Base-by-base conservation (phyloP, 2,329 filamentous ascomycete genomes). In the Cadophora sp. region DNA sequence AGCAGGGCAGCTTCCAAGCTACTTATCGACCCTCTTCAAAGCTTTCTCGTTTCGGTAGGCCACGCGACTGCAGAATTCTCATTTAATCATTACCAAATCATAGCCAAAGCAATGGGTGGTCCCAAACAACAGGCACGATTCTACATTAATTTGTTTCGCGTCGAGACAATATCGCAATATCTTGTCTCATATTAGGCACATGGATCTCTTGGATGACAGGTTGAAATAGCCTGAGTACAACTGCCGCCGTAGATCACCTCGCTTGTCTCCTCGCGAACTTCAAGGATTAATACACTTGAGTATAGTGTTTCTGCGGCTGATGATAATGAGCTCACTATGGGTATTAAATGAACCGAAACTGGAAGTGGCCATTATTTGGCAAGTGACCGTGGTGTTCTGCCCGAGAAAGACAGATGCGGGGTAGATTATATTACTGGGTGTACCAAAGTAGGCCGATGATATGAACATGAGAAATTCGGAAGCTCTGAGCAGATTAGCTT, bases 211-310 rank as follows among this genome's bases (percentile, higher is more conserved):
- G 6, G 18, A 22, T 33, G 24, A 53, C 50, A 33, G 14, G 27
- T 14, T 33, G 33, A 39, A 39, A 39, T 56, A 56, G 53, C 53
- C 53, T 56, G 33, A 56, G 53, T 56, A 55, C 27, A 20, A 27
- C 13, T 41, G 53, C 53, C 30, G 53, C 53, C 8, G 18, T 11
- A 56, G 53, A 56, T 39, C 53, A 9, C n/a, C 33, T 56, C 53
- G 53, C 53, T 39, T 56, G 18, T 4, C 4, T 30, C 30, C 53
- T 33, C 53, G 30, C 30, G 13, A 56, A 39, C 1, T 39, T 11
- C 9, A 7, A 39, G 33, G 41, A 16, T 56, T 39, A 22, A 18
- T 39, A n/a, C n/a, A 24, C 9, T 11, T n/a, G 11, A 39, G 4
- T 56, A 22, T 55, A 30, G 30, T 33, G 11, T n/a, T 4, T 22